phyloP scores from a whole-genome alignment of 768 basidiomycete species.

The Sistotremastrum suecicum region DNA sequence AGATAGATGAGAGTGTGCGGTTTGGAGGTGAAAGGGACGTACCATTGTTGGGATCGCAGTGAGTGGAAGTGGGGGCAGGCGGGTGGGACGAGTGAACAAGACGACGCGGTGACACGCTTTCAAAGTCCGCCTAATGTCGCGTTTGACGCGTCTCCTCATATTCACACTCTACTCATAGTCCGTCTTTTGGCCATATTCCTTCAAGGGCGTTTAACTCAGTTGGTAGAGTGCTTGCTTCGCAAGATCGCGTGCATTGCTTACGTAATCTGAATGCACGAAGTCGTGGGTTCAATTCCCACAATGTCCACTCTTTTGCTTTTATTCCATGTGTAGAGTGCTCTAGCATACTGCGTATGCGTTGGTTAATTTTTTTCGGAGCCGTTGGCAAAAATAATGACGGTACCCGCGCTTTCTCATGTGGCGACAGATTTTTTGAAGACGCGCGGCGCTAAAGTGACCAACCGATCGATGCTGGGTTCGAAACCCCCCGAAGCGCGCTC shows the following conservation, averaged over 20 bases:
- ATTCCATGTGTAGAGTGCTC: not conserved
- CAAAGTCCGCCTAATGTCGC: too few species aligned
- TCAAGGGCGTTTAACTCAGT: not conserved
- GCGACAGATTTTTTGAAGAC: too few species aligned
- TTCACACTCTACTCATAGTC: too few species aligned
- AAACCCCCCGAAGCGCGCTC: too few species aligned
- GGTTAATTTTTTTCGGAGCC: too few species aligned
- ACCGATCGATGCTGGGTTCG: too few species aligned
- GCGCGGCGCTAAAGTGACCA: too few species aligned
- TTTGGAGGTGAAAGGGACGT: constrained; percentile 3
- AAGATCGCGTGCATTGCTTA: not conserved
- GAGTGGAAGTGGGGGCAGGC: constrained; percentile 4
- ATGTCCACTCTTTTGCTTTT: constrained; percentile 2
- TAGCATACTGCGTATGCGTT: too few species aligned
- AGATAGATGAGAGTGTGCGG: not conserved
- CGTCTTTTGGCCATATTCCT: too few species aligned
- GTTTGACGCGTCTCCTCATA: too few species aligned
- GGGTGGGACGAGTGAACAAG: constrained; percentile 5
- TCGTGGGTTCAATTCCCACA: constrained; percentile 1
- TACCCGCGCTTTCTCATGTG: too few species aligned
- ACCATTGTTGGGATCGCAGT: constrained; percentile 23
- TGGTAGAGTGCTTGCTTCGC: not conserved
- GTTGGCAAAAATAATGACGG: too few species aligned
- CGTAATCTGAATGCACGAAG: not conserved
- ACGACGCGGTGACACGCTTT: constrained; percentile 30